phyloP scores from a whole-genome alignment of 257 asterid species.

The Nicotiana tabacum region DNA sequence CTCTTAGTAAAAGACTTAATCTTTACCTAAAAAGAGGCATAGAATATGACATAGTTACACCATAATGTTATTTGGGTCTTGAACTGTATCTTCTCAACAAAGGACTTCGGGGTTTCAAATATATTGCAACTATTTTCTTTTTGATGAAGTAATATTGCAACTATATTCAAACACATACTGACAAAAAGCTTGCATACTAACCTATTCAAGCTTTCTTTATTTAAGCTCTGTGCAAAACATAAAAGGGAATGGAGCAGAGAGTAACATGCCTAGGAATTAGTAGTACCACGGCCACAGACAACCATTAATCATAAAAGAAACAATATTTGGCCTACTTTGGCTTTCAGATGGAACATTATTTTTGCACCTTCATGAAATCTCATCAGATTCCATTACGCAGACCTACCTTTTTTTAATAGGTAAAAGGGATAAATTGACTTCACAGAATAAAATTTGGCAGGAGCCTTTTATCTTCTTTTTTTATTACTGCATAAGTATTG shows the following conservation, averaged over 20 bases:
- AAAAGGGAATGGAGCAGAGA: neutral
- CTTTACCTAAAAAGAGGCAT: neutral
- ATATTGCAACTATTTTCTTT: neutral
- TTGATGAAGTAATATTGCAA: neutral
- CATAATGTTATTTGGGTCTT: neutral
- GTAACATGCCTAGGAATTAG: neutral
- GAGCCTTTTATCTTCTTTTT: too few species aligned
- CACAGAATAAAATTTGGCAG: neutral
- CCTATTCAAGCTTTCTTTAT: neutral
- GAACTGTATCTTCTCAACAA: neutral
- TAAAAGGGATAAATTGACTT: neutral
- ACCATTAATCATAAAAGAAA: neutral
- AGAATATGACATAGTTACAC: neutral
- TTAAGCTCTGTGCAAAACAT: neutral
- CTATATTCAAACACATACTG: neutral
- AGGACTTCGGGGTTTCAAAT: neutral
- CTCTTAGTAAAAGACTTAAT: neutral
- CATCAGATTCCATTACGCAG: neutral
- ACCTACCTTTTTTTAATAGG: neutral
- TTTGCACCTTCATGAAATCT: neutral
- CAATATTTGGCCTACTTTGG: neutral
- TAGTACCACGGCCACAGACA: neutral
- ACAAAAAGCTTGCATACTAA: neutral
- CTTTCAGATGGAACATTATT: neutral
- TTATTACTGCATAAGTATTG: too few species aligned